Conservation (phyloP, 1,284 basidiomycete genomes). For the Cystobasidium slooffiae region DNA sequence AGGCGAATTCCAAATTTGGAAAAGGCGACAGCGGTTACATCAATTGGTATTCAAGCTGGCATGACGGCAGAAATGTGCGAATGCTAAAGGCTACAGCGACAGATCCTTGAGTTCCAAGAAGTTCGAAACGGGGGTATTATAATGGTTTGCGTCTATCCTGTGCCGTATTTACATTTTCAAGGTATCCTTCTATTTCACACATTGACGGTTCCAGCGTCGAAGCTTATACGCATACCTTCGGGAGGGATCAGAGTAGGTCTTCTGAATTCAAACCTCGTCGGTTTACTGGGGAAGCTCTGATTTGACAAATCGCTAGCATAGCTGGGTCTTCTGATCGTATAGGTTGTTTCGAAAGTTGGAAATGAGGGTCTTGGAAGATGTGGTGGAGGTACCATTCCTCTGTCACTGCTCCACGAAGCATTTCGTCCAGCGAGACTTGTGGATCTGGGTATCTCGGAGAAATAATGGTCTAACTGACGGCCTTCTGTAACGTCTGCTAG, state of each 20-base stretch:
- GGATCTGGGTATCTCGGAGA: background rate
- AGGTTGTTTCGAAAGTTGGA: background rate
- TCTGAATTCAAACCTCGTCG: conserved; percentile 12
- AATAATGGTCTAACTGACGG: background rate
- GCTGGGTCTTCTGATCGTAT: conserved; percentile 13
- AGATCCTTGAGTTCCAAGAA: background rate
- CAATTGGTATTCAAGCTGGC: too few relatives aligned
- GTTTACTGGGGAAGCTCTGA: conserved; percentile 18
- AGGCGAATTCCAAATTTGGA: background rate
- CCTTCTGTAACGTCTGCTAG: background rate
- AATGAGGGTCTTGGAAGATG: conserved; percentile 16
- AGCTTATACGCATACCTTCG: conserved; percentile 26
- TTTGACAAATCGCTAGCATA: conserved; percentile 21
- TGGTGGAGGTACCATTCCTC: conserved; percentile 4
- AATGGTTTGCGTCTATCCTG: background rate
- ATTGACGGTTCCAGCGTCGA: background rate
- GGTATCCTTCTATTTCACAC: background rate
- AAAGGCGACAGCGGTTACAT: background rate
- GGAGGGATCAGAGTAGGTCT: background rate
- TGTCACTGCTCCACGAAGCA: background rate
- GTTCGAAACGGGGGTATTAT: background rate
- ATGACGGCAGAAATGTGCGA: background rate
- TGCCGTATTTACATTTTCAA: background rate
- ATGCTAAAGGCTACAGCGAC: conserved; percentile 12
- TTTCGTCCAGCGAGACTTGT: conserved; percentile 5